These are phyloP conservation scores for Linum lewisii DNA, from an alignment of 345 rosid genomes.

Conservation along the genomic window DNA sequence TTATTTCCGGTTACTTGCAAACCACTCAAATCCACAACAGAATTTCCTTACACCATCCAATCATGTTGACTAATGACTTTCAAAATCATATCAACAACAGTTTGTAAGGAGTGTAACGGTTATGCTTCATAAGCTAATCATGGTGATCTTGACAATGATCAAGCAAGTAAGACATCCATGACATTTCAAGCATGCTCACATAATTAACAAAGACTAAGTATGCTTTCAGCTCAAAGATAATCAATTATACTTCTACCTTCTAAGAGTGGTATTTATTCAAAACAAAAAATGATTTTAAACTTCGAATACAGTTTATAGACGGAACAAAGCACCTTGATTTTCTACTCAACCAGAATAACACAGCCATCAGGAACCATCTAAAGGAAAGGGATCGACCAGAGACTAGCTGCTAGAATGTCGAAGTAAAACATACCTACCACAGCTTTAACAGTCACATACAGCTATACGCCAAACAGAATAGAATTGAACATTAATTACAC, in stretches of 20 bases:
- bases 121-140: not conserved
- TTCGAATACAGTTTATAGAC: not conserved
- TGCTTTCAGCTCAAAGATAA: not conserved
- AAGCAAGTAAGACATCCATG: not conserved
- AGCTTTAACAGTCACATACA: not conserved
- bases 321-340: not conserved
- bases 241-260: not conserved
- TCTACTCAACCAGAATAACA: not conserved
- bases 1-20: too few relatives aligned
- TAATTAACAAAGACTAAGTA: not conserved
- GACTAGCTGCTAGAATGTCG: not conserved
- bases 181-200: not conserved
- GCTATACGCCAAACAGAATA: not conserved
- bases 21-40: too few relatives aligned
- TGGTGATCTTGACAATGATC: not conserved
- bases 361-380: not conserved
- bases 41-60: not conserved
- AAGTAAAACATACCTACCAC: not conserved
- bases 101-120: not conserved
- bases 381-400: not conserved
- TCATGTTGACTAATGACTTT: not conserved
- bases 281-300: not conserved
- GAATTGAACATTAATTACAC: not conserved
- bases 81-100: not conserved
- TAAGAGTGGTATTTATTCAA: not conserved